These are phyloP conservation scores for Clathrus columnatus DNA, from an alignment of 768 basidiomycete species.

Conservation along the genomic window DNA sequence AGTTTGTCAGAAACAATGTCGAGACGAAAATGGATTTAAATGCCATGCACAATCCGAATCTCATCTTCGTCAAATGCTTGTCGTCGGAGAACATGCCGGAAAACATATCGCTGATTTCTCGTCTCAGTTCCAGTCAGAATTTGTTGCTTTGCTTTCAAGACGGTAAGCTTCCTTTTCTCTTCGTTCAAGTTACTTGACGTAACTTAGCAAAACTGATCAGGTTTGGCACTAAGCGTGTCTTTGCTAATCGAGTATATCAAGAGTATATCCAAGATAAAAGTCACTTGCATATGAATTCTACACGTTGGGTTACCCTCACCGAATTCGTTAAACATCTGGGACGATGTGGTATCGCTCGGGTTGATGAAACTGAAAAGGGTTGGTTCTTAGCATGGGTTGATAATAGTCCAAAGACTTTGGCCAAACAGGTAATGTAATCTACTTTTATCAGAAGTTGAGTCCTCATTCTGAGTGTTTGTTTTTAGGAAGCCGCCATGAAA, in stretches of 20 bases:
- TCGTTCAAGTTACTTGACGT: neutral
- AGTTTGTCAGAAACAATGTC: constrained; percentile 97
- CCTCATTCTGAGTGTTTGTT: constrained; percentile 8
- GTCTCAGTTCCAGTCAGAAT: constrained; percentile 79
- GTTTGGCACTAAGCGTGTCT: constrained; percentile 90
- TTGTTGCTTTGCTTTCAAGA: constrained; percentile 81
- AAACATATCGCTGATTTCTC: constrained; percentile 90
- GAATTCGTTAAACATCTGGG: constrained; percentile 91
- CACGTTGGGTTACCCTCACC: constrained; percentile 95
- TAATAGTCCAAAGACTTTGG: constrained; percentile 87
- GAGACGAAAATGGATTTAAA: constrained; percentile 99
- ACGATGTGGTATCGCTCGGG: constrained; percentile 73
- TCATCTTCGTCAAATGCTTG: constrained; percentile 94
- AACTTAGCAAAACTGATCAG: constrained; percentile 27
- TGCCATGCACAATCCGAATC: constrained; percentile 83
- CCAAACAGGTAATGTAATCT: constrained; percentile 60
- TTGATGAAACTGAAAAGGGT: constrained; percentile 98
- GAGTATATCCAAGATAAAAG: constrained; percentile 92
- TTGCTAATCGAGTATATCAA: constrained; percentile 93
- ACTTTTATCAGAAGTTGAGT: neutral
- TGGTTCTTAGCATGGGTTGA: constrained; percentile 98
- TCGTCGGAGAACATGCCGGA: constrained; percentile 91
- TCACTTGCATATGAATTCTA: constrained; percentile 97
- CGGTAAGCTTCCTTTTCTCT: constrained; percentile 50
- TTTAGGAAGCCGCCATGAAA: constrained; percentile 75